Percentiles rank a stretch among this genome's conserved stretches.
phyloP scores from a whole-genome alignment of 2,329 filamentous ascomycete species.

The Lachnum nothofagi region DNA sequence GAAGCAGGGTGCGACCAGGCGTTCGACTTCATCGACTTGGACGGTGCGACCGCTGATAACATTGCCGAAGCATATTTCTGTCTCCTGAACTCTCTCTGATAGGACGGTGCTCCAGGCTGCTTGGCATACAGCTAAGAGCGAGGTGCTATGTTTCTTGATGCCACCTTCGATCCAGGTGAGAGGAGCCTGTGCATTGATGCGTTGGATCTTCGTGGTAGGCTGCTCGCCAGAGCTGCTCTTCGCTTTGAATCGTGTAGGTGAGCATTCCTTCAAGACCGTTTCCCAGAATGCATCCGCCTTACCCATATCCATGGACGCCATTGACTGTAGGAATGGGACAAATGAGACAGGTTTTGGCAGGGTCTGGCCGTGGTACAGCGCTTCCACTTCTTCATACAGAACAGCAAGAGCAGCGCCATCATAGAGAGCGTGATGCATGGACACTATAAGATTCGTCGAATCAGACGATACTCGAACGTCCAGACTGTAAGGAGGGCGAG shows the following conservation, averaged over 20 bases:
- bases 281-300: slow-evolving; percentile 63
- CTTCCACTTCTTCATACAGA: slow-evolving; percentile 67
- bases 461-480: slow-evolving; percentile 7
- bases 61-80: slow-evolving; percentile 81
- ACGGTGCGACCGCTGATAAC: slow-evolving; percentile 74
- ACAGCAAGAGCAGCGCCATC: slow-evolving; percentile 72
- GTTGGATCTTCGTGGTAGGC: slow-evolving; percentile 10
- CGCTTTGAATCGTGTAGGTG: slow-evolving; percentile 29
- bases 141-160: slow-evolving; percentile 50
- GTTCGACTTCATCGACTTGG: slow-evolving; percentile 59
- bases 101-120: slow-evolving; percentile 67
- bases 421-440: slow-evolving; percentile 76
- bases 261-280: slow-evolving; percentile 48
- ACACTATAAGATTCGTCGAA: slow-evolving; percentile 20
- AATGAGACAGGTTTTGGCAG: slow-evolving; percentile 53
- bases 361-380: slow-evolving; percentile 42
- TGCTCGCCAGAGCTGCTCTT: background rate
- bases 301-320: slow-evolving; percentile 44
- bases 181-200: slow-evolving; percentile 7
- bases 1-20: slow-evolving; percentile 83
- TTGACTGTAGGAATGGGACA: slow-evolving; percentile 57
- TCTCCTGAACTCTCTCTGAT: slow-evolving; percentile 46
- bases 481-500: slow-evolving; percentile 28
- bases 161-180: slow-evolving; percentile 40
- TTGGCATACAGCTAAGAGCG: slow-evolving; percentile 65